Evolutionary conservation across 805 yeast species (phyloP).

Genomic region (Starmerella bacillaris): DNA sequence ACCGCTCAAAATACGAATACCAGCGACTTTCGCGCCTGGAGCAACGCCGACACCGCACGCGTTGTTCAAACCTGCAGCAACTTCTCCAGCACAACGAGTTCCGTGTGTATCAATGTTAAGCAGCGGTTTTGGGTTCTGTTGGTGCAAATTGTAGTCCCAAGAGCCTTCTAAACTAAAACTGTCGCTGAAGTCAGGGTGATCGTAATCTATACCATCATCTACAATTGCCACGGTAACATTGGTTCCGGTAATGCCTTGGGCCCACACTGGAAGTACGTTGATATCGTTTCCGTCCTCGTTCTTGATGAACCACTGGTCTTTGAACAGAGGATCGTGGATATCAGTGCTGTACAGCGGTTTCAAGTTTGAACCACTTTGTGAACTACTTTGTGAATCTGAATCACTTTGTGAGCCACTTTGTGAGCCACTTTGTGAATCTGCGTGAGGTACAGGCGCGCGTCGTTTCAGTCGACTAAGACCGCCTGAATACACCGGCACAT

Average conservation of each 20-base stretch:
- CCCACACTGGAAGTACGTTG: conserved; percentile 76
- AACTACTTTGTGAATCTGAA: neutral
- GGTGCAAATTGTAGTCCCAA: conserved; percentile 78
- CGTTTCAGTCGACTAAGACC: conserved; percentile 3
- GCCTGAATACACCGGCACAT: conserved; percentile 2
- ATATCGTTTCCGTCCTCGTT: conserved; percentile 62
- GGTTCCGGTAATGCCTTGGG: conserved; percentile 56
- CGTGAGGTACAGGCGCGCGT: conserved; percentile 11
- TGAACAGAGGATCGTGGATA: conserved; percentile 71
- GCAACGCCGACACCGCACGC: conserved; percentile 98
- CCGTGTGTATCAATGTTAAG: conserved; percentile 80
- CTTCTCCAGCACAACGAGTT: conserved; percentile 94
- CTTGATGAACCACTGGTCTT: conserved; percentile 79
- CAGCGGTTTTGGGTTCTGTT: conserved; percentile 59
- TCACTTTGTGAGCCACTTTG: neutral
- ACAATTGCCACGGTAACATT: conserved; percentile 76
- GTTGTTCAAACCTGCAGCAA: conserved; percentile 67
- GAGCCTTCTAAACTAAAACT: conserved; percentile 57
- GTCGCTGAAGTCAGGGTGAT: conserved; percentile 49
- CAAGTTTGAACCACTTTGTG: too few species aligned
- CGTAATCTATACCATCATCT: conserved; percentile 86
- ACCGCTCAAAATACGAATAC: conserved; percentile 75
- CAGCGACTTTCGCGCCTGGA: conserved; percentile 66
- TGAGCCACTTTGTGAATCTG: neutral
- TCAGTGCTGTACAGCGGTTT: conserved; percentile 4